phyloP scores from a whole-genome alignment of 768 basidiomycete genomes.

The Rickenella mellea region DNA sequence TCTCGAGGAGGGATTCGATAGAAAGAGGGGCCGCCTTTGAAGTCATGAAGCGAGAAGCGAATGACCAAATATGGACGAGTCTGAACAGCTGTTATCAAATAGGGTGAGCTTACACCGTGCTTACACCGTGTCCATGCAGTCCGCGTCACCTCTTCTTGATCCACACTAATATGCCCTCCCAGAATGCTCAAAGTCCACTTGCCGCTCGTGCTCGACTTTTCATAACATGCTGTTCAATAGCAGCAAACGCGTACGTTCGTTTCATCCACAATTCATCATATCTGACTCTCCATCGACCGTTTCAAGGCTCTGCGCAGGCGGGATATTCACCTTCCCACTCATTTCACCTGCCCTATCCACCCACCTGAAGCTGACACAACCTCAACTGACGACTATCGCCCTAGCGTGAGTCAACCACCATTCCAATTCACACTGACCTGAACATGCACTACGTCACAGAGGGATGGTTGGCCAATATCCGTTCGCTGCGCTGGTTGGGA shows the following conservation, averaged over 20 bases:
- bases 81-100: not conserved
- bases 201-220: conserved; percentile 13
- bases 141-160: not conserved
- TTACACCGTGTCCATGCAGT: not conserved
- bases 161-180: not conserved
- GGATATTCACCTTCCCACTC: conserved; percentile 71
- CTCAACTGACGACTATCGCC: conserved; percentile 70
- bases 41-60: conserved; percentile 29
- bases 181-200: not conserved
- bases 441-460: conserved; percentile 24
- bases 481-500: conserved; percentile 59
- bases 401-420: conserved; percentile 46
- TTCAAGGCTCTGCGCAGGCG: conserved; percentile 64
- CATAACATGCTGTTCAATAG: conserved; percentile 44
- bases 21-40: conserved; percentile 64
- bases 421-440: not conserved
- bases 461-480: conserved; percentile 81
- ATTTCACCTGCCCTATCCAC: conserved; percentile 53
- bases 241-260: conserved; percentile 50
- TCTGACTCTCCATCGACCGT: not conserved
- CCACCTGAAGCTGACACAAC: conserved; percentile 57
- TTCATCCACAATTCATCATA: not conserved
- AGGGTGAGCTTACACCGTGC: not conserved
- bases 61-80: not conserved
- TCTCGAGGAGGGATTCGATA: conserved; percentile 78